A percentile compares a stretch with the other conserved stretches of the same genome.
Conservation (phyloP, 768 basidiomycete species). For the Auricularia sp. region DNA sequence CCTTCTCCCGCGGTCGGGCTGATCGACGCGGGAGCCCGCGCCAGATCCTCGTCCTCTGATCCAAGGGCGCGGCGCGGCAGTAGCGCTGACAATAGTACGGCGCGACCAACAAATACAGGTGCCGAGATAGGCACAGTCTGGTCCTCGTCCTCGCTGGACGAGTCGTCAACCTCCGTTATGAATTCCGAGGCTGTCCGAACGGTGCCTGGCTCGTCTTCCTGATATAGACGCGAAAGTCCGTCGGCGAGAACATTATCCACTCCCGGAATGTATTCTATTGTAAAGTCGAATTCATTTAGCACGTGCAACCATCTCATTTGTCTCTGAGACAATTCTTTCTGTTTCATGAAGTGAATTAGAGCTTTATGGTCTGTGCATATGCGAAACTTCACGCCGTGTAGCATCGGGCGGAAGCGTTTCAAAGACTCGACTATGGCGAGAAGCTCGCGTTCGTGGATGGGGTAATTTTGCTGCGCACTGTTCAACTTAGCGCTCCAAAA, state of each 20-base stretch:
- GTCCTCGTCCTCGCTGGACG: background rate
- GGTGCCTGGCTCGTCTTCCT: conserved; percentile 1
- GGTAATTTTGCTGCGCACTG: conserved; percentile 21
- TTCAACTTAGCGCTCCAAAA: conserved; percentile 5
- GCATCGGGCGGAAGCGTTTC: conserved; percentile 17
- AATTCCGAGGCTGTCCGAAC: background rate
- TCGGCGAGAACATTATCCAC: conserved; percentile 25
- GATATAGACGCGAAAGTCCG: conserved; percentile 11
- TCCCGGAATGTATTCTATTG: conserved; percentile 22
- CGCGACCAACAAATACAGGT: background rate
- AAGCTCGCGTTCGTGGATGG: conserved; percentile 30
- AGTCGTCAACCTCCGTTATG: background rate
- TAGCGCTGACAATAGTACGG: background rate
- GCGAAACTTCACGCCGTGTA: conserved; percentile 17
- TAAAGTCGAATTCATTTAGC: conserved; percentile 22
- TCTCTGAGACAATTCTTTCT: conserved; percentile 23
- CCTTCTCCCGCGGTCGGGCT: background rate
- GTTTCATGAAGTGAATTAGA: conserved; percentile 21
- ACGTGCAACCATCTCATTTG: conserved; percentile 30
- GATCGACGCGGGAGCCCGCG: background rate
- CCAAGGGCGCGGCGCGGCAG: background rate
- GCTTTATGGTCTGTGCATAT: conserved; percentile 26
- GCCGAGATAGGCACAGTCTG: background rate
- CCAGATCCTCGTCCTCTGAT: too few relatives aligned
- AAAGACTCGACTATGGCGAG: conserved; percentile 26